Conservation (phyloP, 192 early-diverging fungal genomes). For the Paraglomus occultum region DNA sequence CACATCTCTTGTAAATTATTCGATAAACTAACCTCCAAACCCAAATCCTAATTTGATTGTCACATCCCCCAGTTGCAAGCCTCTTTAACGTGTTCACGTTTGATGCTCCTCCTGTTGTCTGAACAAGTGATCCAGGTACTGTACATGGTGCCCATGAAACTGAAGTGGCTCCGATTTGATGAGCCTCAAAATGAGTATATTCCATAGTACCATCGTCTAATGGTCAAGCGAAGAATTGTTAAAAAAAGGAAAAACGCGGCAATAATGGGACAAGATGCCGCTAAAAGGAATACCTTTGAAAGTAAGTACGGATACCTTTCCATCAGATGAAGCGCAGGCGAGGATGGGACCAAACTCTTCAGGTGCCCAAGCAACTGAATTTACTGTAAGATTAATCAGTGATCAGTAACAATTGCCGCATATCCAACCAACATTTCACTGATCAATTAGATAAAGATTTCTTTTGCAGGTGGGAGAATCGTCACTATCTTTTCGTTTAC, state of each 20-base stretch:
- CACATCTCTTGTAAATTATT: not conserved
- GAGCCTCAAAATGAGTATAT: conserved; percentile 71
- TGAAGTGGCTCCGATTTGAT: conserved; percentile 89
- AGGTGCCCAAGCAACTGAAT: conserved; percentile 95
- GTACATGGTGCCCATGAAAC: conserved; percentile 94
- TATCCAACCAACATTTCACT: not conserved
- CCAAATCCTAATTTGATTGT: conserved; percentile 97
- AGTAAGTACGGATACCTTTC: conserved; percentile 87
- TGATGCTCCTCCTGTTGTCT: conserved; percentile 57
- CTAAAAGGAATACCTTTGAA: conserved; percentile 70
- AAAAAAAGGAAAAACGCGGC: not conserved
- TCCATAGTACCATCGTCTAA: conserved; percentile 90
- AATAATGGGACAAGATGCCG: not conserved
- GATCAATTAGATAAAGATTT: too few relatives aligned
- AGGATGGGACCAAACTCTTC: conserved; percentile 94
- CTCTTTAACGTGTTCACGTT: conserved; percentile 63
- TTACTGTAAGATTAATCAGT: conserved; percentile 59
- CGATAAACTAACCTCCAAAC: conserved; percentile 48
- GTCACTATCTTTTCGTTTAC: not conserved
- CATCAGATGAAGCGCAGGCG: conserved; percentile 92
- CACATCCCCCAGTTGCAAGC: conserved; percentile 92
- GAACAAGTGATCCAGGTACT: conserved; percentile 69
- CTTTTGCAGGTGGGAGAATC: too few relatives aligned
- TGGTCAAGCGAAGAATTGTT: not conserved
- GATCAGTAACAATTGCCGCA: not conserved